Conservation (phyloP, 139 green algal species). For the Chlorella sp. region DNA sequence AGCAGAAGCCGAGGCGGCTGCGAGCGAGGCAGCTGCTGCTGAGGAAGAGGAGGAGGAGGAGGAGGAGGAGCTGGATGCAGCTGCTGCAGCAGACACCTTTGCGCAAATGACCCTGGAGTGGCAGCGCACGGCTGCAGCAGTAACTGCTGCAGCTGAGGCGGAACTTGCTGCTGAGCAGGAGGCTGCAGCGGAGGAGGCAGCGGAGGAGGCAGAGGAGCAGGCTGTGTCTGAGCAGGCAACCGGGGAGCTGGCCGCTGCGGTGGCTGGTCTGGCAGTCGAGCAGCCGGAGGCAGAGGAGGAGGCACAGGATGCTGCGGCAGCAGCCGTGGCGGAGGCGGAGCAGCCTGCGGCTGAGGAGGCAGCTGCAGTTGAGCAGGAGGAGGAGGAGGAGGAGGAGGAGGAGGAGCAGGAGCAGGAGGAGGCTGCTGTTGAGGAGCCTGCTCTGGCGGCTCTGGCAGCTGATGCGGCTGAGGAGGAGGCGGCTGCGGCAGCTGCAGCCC, state of each 20-base stretch:
- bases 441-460: not conserved
- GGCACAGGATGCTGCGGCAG: not conserved
- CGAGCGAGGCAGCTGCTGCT: not conserved
- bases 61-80: too few relatives aligned
- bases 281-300: not conserved
- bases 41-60: not conserved
- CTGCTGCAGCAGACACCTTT: too few relatives aligned
- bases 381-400: not conserved
- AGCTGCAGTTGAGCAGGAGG: not conserved
- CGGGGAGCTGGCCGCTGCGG: not conserved
- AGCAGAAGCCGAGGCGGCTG: not conserved
- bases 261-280: not conserved
- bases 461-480: not conserved
- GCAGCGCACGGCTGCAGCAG: not conserved
- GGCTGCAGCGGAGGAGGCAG: not conserved
- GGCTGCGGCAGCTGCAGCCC: not conserved
- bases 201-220: not conserved
- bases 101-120: not conserved
- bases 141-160: not conserved
- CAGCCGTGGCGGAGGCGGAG: not conserved
- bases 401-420: constrained; percentile 1
- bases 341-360: not conserved
- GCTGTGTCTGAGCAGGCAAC: not conserved
- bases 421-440: not conserved
- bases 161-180: not conserved